These are phyloP conservation scores for Auricularia sp. DNA, from an alignment of 768 basidiomycete genomes.

Conservation along the genomic window DNA sequence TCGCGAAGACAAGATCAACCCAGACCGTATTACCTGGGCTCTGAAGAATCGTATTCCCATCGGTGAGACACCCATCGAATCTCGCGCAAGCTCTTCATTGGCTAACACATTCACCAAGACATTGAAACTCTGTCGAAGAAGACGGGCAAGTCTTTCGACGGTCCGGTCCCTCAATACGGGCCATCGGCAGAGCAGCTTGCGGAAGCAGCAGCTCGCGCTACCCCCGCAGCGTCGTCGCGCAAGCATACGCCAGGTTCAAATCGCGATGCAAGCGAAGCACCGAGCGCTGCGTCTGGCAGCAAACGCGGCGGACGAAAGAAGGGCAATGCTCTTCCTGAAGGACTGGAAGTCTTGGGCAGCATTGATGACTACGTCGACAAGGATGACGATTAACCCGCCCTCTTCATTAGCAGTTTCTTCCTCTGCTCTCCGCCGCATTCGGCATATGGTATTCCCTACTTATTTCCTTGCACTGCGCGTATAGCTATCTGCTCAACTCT, in stretches of 20 bases:
- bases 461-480: too few relatives aligned
- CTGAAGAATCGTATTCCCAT: slow-evolving; percentile 69
- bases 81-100: not conserved
- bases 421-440: too few relatives aligned
- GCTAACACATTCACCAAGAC: not conserved
- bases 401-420: too few relatives aligned
- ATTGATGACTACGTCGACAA: not conserved
- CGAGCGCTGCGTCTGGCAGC: not conserved
- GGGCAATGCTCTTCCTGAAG: not conserved
- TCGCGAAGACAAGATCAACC: slow-evolving; percentile 74
- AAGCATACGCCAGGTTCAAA: not conserved
- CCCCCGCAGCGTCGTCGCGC: not conserved
- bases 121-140: not conserved
- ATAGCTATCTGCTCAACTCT: too few relatives aligned
- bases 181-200: not conserved
- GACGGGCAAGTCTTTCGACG: not conserved
- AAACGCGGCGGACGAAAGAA: not conserved
- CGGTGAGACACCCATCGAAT: slow-evolving; percentile 35
- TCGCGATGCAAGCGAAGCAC: not conserved
- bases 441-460: too few relatives aligned
- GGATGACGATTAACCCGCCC: not conserved
- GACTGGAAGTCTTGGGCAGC: not conserved
- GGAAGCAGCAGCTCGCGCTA: not conserved
- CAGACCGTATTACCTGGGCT: slow-evolving; percentile 62
- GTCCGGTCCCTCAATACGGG: not conserved